These are phyloP conservation scores for Wallacemonas sp. DNA, from an alignment of 208 protist genomes.

Conservation along the genomic window DNA sequence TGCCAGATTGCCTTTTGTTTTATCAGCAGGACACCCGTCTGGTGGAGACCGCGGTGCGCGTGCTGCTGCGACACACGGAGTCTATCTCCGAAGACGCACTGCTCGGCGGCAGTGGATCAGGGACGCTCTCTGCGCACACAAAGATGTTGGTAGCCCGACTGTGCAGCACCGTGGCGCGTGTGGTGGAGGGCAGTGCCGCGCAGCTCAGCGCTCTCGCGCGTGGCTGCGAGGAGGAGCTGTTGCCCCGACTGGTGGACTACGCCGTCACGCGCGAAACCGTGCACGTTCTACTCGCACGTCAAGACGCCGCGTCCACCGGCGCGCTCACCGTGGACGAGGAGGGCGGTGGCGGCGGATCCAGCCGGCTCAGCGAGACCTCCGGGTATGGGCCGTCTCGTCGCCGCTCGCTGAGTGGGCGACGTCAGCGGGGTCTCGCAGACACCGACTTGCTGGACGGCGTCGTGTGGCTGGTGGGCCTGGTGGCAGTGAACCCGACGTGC, in stretches of 20 bases:
- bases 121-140: slow-evolving; percentile 25
- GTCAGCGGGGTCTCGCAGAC: slow-evolving; percentile 6
- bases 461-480: slow-evolving; percentile 72
- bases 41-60: slow-evolving; percentile 26
- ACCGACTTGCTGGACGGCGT: slow-evolving; percentile 48
- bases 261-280: background rate
- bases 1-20: slow-evolving; percentile 34
- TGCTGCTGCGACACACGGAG: slow-evolving; percentile 17
- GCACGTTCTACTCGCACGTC: slow-evolving; percentile 9
- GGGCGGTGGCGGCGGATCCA: too few relatives aligned
- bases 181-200: slow-evolving; percentile 24
- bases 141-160: slow-evolving; percentile 46
- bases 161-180: slow-evolving; percentile 32
- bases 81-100: slow-evolving; percentile 17
- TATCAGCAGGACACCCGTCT: slow-evolving; percentile 27
- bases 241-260: background rate
- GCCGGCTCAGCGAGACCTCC: too few relatives aligned
- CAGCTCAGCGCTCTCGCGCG: slow-evolving; percentile 36
- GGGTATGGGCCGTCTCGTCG: too few relatives aligned
- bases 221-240: slow-evolving; percentile 11
- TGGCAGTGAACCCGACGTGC: slow-evolving; percentile 49
- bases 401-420: background rate
- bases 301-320: too few relatives aligned
- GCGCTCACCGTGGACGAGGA: too few relatives aligned
- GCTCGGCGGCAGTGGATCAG: slow-evolving; percentile 14